Conservation (phyloP, 1,284 basidiomycete genomes). For the Fomitopsis palustris region DNA sequence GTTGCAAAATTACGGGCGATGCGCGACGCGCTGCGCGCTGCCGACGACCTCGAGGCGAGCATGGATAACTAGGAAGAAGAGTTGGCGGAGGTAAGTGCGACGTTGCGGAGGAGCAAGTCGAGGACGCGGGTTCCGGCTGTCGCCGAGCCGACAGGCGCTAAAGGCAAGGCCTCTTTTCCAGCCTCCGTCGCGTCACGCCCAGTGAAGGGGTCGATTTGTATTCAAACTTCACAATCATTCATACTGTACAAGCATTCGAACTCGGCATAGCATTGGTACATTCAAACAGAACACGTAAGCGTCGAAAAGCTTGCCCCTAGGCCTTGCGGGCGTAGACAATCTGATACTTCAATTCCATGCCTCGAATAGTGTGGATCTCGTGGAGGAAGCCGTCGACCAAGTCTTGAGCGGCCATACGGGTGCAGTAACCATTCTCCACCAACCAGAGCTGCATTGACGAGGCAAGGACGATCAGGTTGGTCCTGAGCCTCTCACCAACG, state of each 20-base stretch:
- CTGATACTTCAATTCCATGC: neutral
- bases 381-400: neutral
- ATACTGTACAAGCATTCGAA: neutral
- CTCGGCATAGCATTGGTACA: neutral
- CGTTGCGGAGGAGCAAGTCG: neutral
- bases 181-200: neutral
- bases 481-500: neutral
- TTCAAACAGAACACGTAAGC: neutral
- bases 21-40: slow-evolving; percentile 50
- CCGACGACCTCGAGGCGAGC: slow-evolving; percentile 60
- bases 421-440: neutral
- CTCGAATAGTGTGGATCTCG: neutral
- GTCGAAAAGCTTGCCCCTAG: neutral
- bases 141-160: neutral
- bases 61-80: slow-evolving; percentile 29
- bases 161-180: neutral
- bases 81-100: neutral
- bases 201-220: neutral
- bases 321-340: neutral
- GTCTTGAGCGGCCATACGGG: neutral
- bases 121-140: slow-evolving; percentile 1
- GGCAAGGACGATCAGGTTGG: neutral
- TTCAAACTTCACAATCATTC: neutral
- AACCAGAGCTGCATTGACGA: neutral
- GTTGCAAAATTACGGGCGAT: slow-evolving; percentile 74